Conservation (phyloP, 225 moss, liverwort and hornwort genomes). For the Sphagnum tenellum region DNA sequence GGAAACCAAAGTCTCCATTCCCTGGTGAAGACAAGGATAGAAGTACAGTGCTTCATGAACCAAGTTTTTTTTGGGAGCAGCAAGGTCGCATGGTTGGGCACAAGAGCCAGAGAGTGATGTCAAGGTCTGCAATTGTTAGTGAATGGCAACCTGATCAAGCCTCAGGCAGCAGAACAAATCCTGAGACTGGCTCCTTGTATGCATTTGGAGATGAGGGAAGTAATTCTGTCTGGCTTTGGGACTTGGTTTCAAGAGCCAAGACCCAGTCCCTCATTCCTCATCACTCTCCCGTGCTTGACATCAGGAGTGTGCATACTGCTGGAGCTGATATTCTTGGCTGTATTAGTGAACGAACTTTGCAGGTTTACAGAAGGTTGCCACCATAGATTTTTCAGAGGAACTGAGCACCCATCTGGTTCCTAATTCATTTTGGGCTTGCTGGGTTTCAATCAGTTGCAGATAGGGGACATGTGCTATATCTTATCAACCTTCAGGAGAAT, state of each 20-base stretch:
- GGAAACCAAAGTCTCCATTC: slow-evolving; percentile 11
- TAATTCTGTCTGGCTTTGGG: slow-evolving; percentile 75
- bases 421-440: too few species aligned
- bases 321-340: slow-evolving; percentile 58
- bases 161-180: slow-evolving; percentile 5
- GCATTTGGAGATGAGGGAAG: slow-evolving; percentile 79
- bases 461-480: too few species aligned
- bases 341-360: slow-evolving; percentile 63
- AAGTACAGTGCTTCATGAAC: not conserved
- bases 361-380: slow-evolving; percentile 40
- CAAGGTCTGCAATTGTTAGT: slow-evolving; percentile 59
- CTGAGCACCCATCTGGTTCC: too few species aligned
- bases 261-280: slow-evolving; percentile 49
- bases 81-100: slow-evolving; percentile 62
- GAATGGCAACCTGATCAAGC: slow-evolving; percentile 17
- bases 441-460: too few species aligned
- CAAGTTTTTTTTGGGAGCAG: slow-evolving; percentile 34
- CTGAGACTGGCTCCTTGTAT: slow-evolving; percentile 38
- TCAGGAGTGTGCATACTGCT: slow-evolving; percentile 44
- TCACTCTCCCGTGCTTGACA: slow-evolving; percentile 58
- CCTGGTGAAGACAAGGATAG: slow-evolving; percentile 2
- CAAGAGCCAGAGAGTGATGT: slow-evolving; percentile 51
- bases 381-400: not conserved
- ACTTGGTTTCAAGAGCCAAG: slow-evolving; percentile 27
- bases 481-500: too few species aligned